Percentiles rank a stretch among this genome's conserved stretches.
phyloP scores from a whole-genome alignment of 108 stramenopile species.

The Cyclostephanos invisitatus region DNA sequence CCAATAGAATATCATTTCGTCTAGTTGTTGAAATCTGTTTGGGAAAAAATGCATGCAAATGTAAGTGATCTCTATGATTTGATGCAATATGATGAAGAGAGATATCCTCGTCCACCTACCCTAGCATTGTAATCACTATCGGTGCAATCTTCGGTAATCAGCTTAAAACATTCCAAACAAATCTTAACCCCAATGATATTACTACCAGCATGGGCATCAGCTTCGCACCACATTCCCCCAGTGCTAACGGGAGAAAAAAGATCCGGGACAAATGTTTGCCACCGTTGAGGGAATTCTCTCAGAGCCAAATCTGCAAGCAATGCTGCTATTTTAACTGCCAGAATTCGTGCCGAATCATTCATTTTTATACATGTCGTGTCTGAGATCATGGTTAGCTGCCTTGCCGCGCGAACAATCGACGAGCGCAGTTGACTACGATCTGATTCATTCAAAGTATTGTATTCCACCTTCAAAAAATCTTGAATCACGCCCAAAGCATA shows the following conservation, averaged over 20 bases:
- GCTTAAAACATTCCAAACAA: conserved; percentile 73
- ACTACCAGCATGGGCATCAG: conserved; percentile 26
- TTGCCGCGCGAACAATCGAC: conserved; percentile 63
- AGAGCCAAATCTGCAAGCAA: conserved; percentile 71
- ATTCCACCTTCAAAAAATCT: conserved; percentile 59
- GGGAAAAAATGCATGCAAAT: neutral
- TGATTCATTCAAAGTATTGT: conserved; percentile 57
- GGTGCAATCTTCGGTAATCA: conserved; percentile 90
- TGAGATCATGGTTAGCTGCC: conserved; percentile 43
- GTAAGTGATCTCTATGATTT: conserved; percentile 2
- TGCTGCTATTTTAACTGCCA: conserved; percentile 74
- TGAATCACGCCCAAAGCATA: conserved; percentile 70
- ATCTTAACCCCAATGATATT: conserved; percentile 66
- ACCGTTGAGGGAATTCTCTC: conserved; percentile 87
- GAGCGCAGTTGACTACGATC: conserved; percentile 66
- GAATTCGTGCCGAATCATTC: conserved; percentile 40
- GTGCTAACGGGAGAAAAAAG: conserved; percentile 52
- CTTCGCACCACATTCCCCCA: conserved; percentile 66
- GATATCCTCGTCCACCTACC: conserved; percentile 35
- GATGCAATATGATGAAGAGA: neutral
- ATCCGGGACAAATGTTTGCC: conserved; percentile 74
- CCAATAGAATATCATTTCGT: conserved; percentile 86
- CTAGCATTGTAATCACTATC: conserved; percentile 91
- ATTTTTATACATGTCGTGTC: conserved; percentile 7
- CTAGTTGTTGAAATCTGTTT: conserved; percentile 73